Evolutionary conservation across 148 eudicot genomes (phyloP), one percentile per base, ranked within the genome.

Genomic region (Limonium bicolor): DNA sequence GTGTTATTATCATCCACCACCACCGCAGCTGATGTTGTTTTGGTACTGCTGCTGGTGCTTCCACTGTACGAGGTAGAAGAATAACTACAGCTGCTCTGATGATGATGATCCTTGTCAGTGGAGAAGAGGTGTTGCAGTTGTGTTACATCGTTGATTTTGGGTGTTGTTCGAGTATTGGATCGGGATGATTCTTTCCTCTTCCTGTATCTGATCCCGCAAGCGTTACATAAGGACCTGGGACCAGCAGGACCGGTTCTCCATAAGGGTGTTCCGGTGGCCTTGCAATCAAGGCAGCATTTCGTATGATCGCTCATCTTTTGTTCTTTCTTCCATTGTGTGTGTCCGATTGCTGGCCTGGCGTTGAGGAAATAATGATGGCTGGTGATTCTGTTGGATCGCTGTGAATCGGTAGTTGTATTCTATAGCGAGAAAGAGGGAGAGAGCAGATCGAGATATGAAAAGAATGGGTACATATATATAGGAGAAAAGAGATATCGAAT

Each of bases 231-330:
- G 9, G 82, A 68, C 87, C 76, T 69, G 31, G 82, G 88, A 36
- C 88, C 88, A 49, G 58, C 35, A 42, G 88, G 88, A 24, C 88
- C 88, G 4, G 29, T 58, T 41, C 88, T 76, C 88, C 88, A 80
- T 24, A 76, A 35, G 33, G 88, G 88, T 3, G 88, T 80, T 43
- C 44, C 29, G 14, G 70, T 53, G 32, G 60, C 56, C 10, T 53
- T 54, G 40, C 69, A 49, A 45, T 61, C 64, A n/a, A 7, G 48
- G 28, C 70, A 65, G 13, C 28, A 55, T 53, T 64, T 75, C 63
- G 56, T 63, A 41, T 16, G 30, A 49, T 58, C 77, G 11, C 36
- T 53, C 58, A 44, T 55, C 36, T 12, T 32, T 37, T n/a, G n/a
- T n/a, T n/a, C n/a, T n/a, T n/a, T n/a, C n/a, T n/a, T n/a, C n/a